Evolutionary conservation across 371 early-diverging fungal genomes (phyloP).

Genomic region (Mortierella sp.): DNA sequence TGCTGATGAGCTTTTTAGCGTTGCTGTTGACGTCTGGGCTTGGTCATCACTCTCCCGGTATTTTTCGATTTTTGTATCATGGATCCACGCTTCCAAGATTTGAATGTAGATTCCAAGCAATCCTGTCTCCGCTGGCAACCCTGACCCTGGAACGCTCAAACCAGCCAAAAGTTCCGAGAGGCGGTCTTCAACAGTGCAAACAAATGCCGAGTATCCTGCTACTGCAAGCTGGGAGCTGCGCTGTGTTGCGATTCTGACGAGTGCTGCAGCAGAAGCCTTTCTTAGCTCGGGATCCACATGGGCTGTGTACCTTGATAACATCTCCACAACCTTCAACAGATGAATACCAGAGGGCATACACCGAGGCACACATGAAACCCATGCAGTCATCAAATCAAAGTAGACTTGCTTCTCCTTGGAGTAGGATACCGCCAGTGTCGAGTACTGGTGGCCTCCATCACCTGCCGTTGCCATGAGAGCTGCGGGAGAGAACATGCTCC

Average conservation of each 20-base stretch:
- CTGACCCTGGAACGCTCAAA: slow-evolving; percentile 25
- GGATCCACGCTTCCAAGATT: slow-evolving; percentile 62
- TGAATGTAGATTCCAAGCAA: slow-evolving; percentile 56
- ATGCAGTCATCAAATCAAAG: slow-evolving; percentile 73
- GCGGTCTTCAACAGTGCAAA: slow-evolving; percentile 71
- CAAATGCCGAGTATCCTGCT: slow-evolving; percentile 64
- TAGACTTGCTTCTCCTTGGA: slow-evolving; percentile 74
- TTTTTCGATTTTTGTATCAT: slow-evolving; percentile 51
- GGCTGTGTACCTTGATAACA: slow-evolving; percentile 79
- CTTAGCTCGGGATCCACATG: slow-evolving; percentile 88
- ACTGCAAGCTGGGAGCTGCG: slow-evolving; percentile 71
- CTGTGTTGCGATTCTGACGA: slow-evolving; percentile 74
- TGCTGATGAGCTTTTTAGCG: slow-evolving; percentile 17
- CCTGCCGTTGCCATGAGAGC: slow-evolving; percentile 48
- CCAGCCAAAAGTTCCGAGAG: slow-evolving; percentile 63
- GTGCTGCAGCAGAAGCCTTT: slow-evolving; percentile 69
- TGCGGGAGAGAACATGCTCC: slow-evolving; percentile 52
- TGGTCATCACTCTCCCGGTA: slow-evolving; percentile 10
- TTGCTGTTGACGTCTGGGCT: background rate
- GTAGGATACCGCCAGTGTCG: slow-evolving; percentile 67
- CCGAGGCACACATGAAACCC: slow-evolving; percentile 80
- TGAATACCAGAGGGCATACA: slow-evolving; percentile 75
- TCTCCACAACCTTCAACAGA: slow-evolving; percentile 75
- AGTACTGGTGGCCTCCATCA: slow-evolving; percentile 63
- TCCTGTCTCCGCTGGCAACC: slow-evolving; percentile 30